Evolutionary conservation across 768 basidiomycete genomes (phyloP).

Genomic region (Dentipellis fragilis): DNA sequence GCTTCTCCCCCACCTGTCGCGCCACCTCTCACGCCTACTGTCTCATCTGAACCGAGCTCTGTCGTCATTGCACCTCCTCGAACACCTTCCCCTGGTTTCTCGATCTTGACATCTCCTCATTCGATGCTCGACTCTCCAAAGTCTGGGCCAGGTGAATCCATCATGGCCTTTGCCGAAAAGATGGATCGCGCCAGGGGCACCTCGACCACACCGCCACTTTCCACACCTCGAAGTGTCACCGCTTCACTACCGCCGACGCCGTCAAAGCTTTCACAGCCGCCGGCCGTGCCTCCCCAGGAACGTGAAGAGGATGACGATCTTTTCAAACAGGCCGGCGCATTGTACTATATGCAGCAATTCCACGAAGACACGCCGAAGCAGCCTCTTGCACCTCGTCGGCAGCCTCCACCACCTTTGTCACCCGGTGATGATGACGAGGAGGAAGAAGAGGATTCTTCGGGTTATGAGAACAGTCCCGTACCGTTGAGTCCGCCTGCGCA

Average conservation of each 20-base stretch:
- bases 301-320: slow-evolving; percentile 25
- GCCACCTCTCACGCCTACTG: slow-evolving; percentile 3
- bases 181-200: background rate
- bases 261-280: slow-evolving; percentile 10
- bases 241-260: background rate
- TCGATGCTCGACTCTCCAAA: slow-evolving; percentile 18
- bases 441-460: slow-evolving; percentile 13
- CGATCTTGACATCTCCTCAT: slow-evolving; percentile 29
- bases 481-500: slow-evolving; percentile 9
- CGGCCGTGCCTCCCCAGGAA: slow-evolving; percentile 9
- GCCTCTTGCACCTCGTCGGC: slow-evolving; percentile 1
- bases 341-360: slow-evolving; percentile 62
- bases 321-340: slow-evolving; percentile 47
- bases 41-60: slow-evolving; percentile 4
- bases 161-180: slow-evolving; percentile 2
- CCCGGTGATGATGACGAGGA: slow-evolving; percentile 34
- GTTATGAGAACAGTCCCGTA: background rate
- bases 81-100: slow-evolving; percentile 13
- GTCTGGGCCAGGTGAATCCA: background rate
- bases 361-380: slow-evolving; percentile 19
- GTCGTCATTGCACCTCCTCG: background rate
- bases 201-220: background rate
- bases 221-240: background rate
- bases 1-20: slow-evolving; percentile 11
- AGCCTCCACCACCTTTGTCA: slow-evolving; percentile 11